Conservation (phyloP, 2,329 filamentous ascomycete species). For the Nemania sp. region DNA sequence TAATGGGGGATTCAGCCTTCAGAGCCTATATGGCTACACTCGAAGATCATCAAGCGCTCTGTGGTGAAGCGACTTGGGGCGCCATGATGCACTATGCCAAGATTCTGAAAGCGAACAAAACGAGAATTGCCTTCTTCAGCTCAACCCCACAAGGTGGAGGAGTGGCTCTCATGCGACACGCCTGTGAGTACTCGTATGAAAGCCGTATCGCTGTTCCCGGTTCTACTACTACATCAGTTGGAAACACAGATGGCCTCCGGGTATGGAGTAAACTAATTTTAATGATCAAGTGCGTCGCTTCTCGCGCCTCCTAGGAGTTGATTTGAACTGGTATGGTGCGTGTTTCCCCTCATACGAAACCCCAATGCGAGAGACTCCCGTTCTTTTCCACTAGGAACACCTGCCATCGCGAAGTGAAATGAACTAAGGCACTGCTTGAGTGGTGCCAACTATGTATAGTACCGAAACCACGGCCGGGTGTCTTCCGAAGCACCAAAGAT, state of each 20-base stretch:
- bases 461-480: conserved; percentile 75
- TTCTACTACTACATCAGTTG: background rate
- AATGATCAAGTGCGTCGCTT: conserved; percentile 51
- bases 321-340: conserved; percentile 68
- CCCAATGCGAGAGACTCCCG: background rate
- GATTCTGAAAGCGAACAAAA: conserved; percentile 64
- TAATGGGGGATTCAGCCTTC: conserved; percentile 71
- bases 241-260: no score
- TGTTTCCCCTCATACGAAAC: background rate
- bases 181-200: conserved; percentile 55
- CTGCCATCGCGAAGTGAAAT: no score
- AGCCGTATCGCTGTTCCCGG: background rate
- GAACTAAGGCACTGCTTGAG: background rate
- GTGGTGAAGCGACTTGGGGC: conserved; percentile 65
- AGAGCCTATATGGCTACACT: conserved; percentile 61
- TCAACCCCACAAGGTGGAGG: conserved; percentile 81
- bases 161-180: conserved; percentile 80
- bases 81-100: conserved; percentile 65
- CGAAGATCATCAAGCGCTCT: conserved; percentile 63
- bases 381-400: background rate
- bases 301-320: conserved; percentile 65
- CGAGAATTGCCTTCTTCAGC: conserved; percentile 77
- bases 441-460: conserved; percentile 48
- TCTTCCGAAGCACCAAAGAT: conserved; percentile 84
- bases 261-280: background rate